Evolutionary conservation across 192 early-diverging fungal species (phyloP).

Genomic region (Diversispora epigaea): DNA sequence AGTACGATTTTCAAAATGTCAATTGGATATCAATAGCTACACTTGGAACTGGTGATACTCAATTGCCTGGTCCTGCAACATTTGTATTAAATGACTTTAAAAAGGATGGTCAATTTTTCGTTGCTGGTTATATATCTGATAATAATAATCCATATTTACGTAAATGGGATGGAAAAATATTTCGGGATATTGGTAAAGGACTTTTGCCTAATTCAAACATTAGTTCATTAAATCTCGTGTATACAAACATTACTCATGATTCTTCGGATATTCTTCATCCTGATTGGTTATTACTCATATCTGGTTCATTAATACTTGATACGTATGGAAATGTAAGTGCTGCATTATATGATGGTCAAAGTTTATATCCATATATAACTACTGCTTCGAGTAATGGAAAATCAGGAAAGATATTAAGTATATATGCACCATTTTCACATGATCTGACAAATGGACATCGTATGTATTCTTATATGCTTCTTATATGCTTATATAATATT

Average conservation of each 20-base stretch:
- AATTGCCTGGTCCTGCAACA: slow-evolving; percentile 53
- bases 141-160: slow-evolving; percentile 44
- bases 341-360: slow-evolving; percentile 50
- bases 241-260: slow-evolving; percentile 10
- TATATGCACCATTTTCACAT: slow-evolving; percentile 31
- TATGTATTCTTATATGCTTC: slow-evolving; percentile 27
- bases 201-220: not conserved
- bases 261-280: slow-evolving; percentile 35
- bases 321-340: slow-evolving; percentile 42
- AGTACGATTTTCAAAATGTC: slow-evolving; percentile 49
- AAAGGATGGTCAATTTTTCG: slow-evolving; percentile 33
- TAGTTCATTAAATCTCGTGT: not conserved
- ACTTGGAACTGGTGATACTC: not conserved
- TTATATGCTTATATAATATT: not conserved
- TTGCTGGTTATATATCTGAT: slow-evolving; percentile 29
- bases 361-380: slow-evolving; percentile 48
- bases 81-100: slow-evolving; percentile 43
- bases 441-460: slow-evolving; percentile 10
- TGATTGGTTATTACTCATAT: slow-evolving; percentile 44
- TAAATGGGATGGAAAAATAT: slow-evolving; percentile 51
- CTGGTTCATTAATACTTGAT: slow-evolving; percentile 44
- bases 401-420: slow-evolving; percentile 28
- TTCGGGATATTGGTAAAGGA: slow-evolving; percentile 36
- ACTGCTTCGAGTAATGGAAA: slow-evolving; percentile 33
- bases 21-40: slow-evolving; percentile 39